Evolutionary conservation across 1,139 yeast species (phyloP), one percentile per base, ranked within the genome.

Genomic region (Debaryomyces robertsiae): DNA sequence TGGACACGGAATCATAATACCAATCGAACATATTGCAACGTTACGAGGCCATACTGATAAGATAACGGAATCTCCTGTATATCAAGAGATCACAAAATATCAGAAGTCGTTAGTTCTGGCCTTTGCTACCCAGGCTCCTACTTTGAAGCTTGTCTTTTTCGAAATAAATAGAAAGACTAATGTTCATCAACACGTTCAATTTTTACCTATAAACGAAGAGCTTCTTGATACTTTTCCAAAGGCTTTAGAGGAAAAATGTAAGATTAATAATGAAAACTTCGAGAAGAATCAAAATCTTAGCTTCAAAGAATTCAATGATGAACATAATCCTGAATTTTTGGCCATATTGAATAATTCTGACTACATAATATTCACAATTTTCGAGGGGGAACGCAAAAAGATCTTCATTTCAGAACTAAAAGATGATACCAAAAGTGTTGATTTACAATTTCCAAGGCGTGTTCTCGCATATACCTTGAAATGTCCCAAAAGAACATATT

Each of bases 1-100:
- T 0, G 96, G 95, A 0, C 97, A 91, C 65, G 86, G 88, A 10
- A 69, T 91, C 34, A 73, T 90, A 6, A 81, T 89, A n/a, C 95
- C 97, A 0, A 77, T 91, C 16, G 80, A 82, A 9, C 98, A 91
- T 59, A 65, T 73, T 6, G 76, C 95, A 0, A 75, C 77, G 0
- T 46, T 69, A 9, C 52, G 60, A 14, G 33, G 39, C 9, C 33
- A 57, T 6, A 22, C 41, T 5, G 37, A 54, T 3, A 45, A 52
- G 14, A 56, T 56, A 3, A 43, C 41, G 1, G 51, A 52, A 0
- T 44, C 60, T 1, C 58, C 57, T 3, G 43, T 59, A 1, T 56
- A 46, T 33, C 42, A 54, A 32, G 75, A 70, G 45, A 60, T 66
- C 6, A 30, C 54, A 1, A 50, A 62, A 18, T 82, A 65, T 50